Evolutionary conservation across 2,329 filamentous ascomycete species (phyloP).

Genomic region (Aureobasidium pullulans): DNA sequence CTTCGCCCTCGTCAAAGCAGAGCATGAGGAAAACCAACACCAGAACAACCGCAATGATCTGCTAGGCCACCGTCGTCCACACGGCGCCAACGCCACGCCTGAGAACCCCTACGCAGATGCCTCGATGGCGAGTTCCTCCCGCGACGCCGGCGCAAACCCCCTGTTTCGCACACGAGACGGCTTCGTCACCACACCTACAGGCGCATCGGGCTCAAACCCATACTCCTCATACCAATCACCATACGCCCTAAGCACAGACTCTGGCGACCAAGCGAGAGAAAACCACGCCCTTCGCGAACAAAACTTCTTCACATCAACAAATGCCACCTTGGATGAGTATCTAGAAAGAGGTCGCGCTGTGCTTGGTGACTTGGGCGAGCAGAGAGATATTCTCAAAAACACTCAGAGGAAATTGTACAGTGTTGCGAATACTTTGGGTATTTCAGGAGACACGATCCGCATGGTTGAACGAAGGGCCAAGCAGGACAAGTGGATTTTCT

Average conservation of each 20-base stretch:
- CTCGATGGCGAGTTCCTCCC: conserved; percentile 26
- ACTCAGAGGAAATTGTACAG: conserved; percentile 87
- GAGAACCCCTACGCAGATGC: conserved; percentile 84
- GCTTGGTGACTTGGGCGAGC: conserved; percentile 76
- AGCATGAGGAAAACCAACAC: conserved; percentile 56
- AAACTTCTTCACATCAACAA: conserved; percentile 74
- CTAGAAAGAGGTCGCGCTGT: conserved; percentile 86
- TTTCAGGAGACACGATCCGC: conserved; percentile 91
- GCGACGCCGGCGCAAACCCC: conserved; percentile 25
- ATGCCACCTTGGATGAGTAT: conserved; percentile 86
- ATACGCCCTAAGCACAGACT: conserved; percentile 23
- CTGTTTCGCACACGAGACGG: conserved; percentile 29
- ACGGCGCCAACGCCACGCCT: conserved; percentile 62
- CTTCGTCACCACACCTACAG: conserved; percentile 18
- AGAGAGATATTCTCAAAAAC: conserved; percentile 89
- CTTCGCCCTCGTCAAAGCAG: conserved; percentile 69
- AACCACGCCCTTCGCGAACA: conserved; percentile 82
- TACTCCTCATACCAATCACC: conserved; percentile 32
- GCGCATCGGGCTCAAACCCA: conserved; percentile 29
- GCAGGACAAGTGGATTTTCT: conserved; percentile 98
- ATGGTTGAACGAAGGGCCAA: conserved; percentile 89
- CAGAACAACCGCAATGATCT: conserved; percentile 62
- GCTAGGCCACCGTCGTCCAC: conserved; percentile 68
- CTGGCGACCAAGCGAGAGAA: conserved; percentile 47
- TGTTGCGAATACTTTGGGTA: conserved; percentile 85